Base-by-base conservation (phyloP, 2,329 filamentous ascomycete species). In the Lomentospora prolificans region DNA sequence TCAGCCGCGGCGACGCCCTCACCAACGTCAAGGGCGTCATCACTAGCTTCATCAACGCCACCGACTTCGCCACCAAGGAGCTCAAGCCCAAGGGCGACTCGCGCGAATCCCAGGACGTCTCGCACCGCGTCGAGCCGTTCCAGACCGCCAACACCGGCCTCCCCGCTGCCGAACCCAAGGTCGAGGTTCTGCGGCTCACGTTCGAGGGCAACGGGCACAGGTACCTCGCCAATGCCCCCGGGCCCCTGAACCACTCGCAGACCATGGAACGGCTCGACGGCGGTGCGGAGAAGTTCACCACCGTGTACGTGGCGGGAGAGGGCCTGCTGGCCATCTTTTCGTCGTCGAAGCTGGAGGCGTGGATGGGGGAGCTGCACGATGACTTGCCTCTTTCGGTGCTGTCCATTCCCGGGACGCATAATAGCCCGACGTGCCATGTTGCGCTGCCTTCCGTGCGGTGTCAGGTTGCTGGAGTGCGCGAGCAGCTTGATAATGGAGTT, bases 331-430 rank as follows among this genome's bases (percentile, higher is more conserved):
- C 81, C 41, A 75, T 97, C 58, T 84, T 86, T 70, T 89, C 84
- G 59, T 90, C 84, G 4, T 79, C 85, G 14, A 78, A 82, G 55
- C 79, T 91, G 52, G 67, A 82, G 59, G 72, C 76, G 55, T 96
- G 94, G 94, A 97, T 97, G 91, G 71, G 76, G 57, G 78, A 84
- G 59, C 77, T 97, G 44, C 75, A 79, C 58, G 81, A 91, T 64
- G 78, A 83, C 19, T 86, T 82, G 53, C 84, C 89, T 1, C 75
- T 97, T 3, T 87, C 89, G 1, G 79, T 86, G 2, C 81, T 99
- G 52, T 94, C 87, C 52, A 94, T 97, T 60, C 94, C 94, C 0
- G 94, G 94, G 60, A 96, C 94, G 0, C 94, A 99, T 75, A 97
- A 99, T 72, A 89, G 88, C 17, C 89, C 94, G 5, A 95, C 91